These are phyloP conservation scores for Penicillium sclerotiorum DNA, from an alignment of 2,329 filamentous ascomycete species.

Conservation along the genomic window DNA sequence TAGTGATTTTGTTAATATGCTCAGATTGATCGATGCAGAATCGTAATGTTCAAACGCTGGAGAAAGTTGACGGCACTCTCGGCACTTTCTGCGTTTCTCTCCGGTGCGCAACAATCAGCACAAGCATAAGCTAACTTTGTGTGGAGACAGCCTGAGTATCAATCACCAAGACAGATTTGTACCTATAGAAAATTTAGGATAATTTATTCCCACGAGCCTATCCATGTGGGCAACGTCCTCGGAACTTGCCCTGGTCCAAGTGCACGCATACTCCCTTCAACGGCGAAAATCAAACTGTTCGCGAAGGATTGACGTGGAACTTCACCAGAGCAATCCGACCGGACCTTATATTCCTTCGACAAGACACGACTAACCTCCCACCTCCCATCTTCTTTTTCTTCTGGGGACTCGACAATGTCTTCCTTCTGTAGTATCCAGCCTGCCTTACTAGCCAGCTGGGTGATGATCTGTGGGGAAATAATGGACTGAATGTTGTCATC, in stretches of 20 bases:
- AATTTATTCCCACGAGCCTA: background rate
- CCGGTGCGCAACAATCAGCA: no score
- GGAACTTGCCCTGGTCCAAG: background rate
- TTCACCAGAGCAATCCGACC: background rate
- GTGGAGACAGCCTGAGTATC: no score
- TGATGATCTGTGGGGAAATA: background rate
- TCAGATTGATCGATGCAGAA: no score
- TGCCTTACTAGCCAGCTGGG: background rate
- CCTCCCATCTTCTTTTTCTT: conserved; percentile 1
- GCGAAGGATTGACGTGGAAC: background rate
- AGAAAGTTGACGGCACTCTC: no score
- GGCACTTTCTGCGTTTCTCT: no score
- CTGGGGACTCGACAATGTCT: background rate
- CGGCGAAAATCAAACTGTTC: background rate
- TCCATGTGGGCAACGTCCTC: conserved; percentile 3
- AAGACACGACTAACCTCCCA: conserved; percentile 6
- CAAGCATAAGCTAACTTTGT: no score
- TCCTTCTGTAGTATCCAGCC: conserved; percentile 4
- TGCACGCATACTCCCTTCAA: conserved; percentile 5
- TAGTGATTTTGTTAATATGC: no score
- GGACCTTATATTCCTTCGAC: background rate
- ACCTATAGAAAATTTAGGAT: no score
- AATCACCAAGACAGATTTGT: no score
- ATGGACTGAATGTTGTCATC: conserved; percentile 5
- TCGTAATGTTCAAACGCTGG: no score